Evolutionary conservation across 2,329 filamentous ascomycete species (phyloP).

Genomic region (Chalaropsis thielavioides): DNA sequence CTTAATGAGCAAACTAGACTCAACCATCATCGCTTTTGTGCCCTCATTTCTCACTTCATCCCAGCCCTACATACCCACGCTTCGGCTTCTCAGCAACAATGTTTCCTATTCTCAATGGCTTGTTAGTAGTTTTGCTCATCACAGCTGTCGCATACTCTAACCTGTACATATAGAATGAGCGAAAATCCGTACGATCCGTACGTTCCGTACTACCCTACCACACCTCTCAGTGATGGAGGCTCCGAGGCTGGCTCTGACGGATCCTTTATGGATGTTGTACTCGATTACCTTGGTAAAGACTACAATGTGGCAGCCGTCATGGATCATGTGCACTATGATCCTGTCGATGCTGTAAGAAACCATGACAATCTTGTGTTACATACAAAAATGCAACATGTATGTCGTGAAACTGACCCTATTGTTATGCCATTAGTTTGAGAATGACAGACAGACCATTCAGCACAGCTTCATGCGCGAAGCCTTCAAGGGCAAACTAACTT

Average conservation of each 20-base stretch:
- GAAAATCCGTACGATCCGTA: neutral
- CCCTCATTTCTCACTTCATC: neutral
- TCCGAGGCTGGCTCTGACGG: neutral
- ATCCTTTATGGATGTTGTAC: neutral
- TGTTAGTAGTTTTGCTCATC: neutral
- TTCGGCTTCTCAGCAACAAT: neutral
- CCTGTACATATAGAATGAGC: neutral
- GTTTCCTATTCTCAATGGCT: neutral
- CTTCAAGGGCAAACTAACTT: conserved; percentile 4
- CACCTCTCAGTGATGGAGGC: neutral
- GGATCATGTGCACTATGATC: conserved; percentile 12
- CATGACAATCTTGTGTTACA: too few relatives aligned
- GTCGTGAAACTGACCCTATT: neutral
- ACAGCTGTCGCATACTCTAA: neutral
- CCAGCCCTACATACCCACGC: neutral
- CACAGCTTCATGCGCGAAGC: conserved; percentile 9
- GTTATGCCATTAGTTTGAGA: neutral
- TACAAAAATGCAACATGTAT: neutral
- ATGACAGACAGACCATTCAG: neutral
- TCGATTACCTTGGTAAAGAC: neutral
- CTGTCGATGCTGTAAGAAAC: conserved; percentile 10
- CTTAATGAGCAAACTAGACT: neutral
- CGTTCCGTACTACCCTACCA: neutral
- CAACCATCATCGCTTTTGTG: neutral
- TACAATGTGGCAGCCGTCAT: conserved; percentile 5